Evolutionary conservation across 495 filamentous ascomycete genomes (phyloP), one percentile per base, ranked within the genome.

Genomic region (Trichocladium uniseriatum): DNA sequence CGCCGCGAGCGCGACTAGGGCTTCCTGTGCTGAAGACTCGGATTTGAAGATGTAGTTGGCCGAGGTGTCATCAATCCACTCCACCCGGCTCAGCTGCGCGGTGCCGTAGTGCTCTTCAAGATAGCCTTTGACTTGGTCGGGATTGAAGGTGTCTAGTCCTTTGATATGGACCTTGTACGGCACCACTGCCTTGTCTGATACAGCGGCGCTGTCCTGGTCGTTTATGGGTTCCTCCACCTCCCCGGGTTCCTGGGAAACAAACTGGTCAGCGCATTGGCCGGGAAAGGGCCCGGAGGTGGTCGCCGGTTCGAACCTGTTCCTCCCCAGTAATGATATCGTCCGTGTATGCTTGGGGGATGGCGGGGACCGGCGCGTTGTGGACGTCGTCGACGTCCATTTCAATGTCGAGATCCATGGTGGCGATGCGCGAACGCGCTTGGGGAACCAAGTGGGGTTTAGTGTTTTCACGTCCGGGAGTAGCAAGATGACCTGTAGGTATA

Each of bases 61-160:
- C 0, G 89, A 92, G 15, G 79, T 84, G 62, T 98, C 92, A 57
- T 98, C 85, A 52, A 98, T 90, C 92, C 92, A 98, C 66, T 96
- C 87, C 55, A 96, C 69, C 16, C 78, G 76, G 19, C 70, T 60
- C 24, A 84, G 76, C 6, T 60, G 54, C 13, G 76, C 68, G 3
- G 64, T 54, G 13, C 74, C 58, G 58, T 79, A 86, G 62, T 89
- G 78, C 45, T 86, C 77, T 5, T 62, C 45, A 2, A 84, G 75
- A 55, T 85, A 97, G 52, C 71, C 64, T 54, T 82, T 80, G 55
- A 95, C 81, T 48, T 95, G 77, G 19, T 79, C 72, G 7, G 89
- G 88, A 14, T 79, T 84, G 59, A 96, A 73, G 49, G 82, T 80
- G 58, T 94, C 86, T 1, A 96, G 75, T 13, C 92, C 92, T 50